Conservation (phyloP, 768 basidiomycete species). For the Suillus fuscotomentosus region DNA sequence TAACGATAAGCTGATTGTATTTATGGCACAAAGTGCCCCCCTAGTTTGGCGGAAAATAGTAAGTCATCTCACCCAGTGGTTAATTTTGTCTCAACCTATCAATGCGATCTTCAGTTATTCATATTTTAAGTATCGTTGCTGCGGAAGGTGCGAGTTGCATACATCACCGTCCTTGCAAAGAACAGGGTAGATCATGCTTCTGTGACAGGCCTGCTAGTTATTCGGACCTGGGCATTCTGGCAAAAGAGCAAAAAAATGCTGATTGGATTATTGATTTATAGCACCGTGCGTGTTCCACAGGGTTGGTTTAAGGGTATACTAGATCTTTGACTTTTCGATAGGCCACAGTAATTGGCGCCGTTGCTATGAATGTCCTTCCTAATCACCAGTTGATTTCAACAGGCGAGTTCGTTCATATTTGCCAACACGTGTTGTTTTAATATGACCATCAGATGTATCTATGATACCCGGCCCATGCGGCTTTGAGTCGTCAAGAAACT, state of each 20-base stretch:
- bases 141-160: slow-evolving; percentile 4
- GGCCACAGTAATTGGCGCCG: slow-evolving; percentile 9
- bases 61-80: not conserved
- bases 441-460: not conserved
- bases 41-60: slow-evolving; percentile 9
- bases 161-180: not conserved
- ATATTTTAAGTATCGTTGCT: slow-evolving; percentile 9
- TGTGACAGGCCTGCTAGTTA: slow-evolving; percentile 13
- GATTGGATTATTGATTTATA: slow-evolving; percentile 15
- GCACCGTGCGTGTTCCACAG: slow-evolving; percentile 1
- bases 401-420: not conserved
- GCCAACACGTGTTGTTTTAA: not conserved
- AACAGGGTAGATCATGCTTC: not conserved
- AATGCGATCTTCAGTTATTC: slow-evolving; percentile 3
- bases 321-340: not conserved
- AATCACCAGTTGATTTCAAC: slow-evolving; percentile 6
- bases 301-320: not conserved
- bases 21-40: not conserved
- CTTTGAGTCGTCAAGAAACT: slow-evolving; percentile 1
- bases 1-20: slow-evolving; percentile 3
- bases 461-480: not conserved
- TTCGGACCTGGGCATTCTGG: slow-evolving; percentile 23
- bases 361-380: slow-evolving; percentile 6
- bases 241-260: slow-evolving; percentile 11
- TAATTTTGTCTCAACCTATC: not conserved